Conservation (phyloP, 805 yeast species). For the Allodekkera sacchari region DNA sequence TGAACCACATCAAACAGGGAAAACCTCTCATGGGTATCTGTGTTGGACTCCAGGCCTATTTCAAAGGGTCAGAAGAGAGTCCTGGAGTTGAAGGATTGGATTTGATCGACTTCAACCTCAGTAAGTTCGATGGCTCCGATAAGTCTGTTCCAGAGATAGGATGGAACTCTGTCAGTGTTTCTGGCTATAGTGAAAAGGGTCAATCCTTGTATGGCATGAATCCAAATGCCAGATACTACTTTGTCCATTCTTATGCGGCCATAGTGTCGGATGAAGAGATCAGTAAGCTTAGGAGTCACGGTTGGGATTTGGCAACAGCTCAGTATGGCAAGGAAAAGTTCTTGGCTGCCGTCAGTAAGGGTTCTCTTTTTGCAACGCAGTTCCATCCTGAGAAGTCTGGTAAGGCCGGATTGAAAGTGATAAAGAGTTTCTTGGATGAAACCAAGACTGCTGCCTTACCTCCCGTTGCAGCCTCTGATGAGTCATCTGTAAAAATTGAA, state of each 20-base stretch:
- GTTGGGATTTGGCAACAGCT: constrained; percentile 69
- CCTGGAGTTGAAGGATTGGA: constrained; percentile 53
- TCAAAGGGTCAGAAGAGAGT: constrained; percentile 67
- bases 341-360: constrained; percentile 72
- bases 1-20: constrained; percentile 63
- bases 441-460: constrained; percentile 23
- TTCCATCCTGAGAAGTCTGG: constrained; percentile 99
- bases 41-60: constrained; percentile 88
- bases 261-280: constrained; percentile 36
- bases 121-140: constrained; percentile 48
- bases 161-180: constrained; percentile 52
- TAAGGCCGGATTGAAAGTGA: constrained; percentile 71
- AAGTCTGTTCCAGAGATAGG: constrained; percentile 97
- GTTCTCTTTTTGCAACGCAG: constrained; percentile 87
- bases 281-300: constrained; percentile 21
- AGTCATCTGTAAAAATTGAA: constrained; percentile 4
- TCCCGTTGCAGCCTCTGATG: constrained; percentile 2
- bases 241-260: constrained; percentile 92
- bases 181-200: constrained; percentile 9
- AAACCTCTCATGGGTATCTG: constrained; percentile 93
- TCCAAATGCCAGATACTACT: constrained; percentile 70
- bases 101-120: constrained; percentile 42
- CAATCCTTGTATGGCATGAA: constrained; percentile 52
- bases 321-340: constrained; percentile 73
- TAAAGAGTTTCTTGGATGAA: constrained; percentile 60